Percentiles rank a stretch among this genome's conserved stretches.
These are phyloP conservation scores for Discostella pseudostelligera DNA, from an alignment of 108 stramenopile species.

Conservation along the genomic window DNA sequence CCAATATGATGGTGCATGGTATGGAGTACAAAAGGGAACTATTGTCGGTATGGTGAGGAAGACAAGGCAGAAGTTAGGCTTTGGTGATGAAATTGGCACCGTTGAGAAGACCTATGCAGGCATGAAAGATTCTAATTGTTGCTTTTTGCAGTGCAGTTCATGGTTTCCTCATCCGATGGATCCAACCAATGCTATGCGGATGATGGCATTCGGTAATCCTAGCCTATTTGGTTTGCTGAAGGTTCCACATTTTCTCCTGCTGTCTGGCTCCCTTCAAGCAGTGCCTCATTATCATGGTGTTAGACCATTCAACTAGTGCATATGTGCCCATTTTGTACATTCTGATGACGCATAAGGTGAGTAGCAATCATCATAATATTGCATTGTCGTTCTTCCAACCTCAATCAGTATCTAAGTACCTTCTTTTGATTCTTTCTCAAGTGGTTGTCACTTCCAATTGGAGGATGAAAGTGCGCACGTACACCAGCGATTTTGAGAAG, in stretches of 20 bases:
- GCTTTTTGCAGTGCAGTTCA: background rate
- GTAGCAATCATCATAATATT: too few relatives aligned
- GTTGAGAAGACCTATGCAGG: background rate
- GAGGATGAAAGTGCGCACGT: background rate
- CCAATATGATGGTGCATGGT: background rate
- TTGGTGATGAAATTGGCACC: background rate
- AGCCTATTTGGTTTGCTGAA: background rate
- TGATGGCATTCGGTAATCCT: slow-evolving; percentile 17
- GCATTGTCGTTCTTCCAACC: too few relatives aligned
- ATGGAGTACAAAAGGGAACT: background rate
- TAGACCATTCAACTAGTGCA: background rate
- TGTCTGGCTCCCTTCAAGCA: slow-evolving; percentile 8
- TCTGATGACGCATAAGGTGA: slow-evolving; percentile 13
- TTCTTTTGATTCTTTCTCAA: too few relatives aligned
- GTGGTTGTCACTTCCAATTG: slow-evolving; percentile 2
- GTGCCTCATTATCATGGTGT: slow-evolving; percentile 13
- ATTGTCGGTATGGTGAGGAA: background rate
- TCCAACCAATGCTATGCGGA: background rate
- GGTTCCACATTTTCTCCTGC: slow-evolving; percentile 1
- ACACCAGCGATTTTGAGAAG: slow-evolving; percentile 15
- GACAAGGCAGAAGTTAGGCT: background rate
- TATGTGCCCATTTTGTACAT: slow-evolving; percentile 16
- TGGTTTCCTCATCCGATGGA: background rate
- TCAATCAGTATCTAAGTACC: too few relatives aligned
- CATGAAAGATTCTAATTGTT: background rate